Conservation (phyloP, 305 asterid species). For the Lippia alba region DNA sequence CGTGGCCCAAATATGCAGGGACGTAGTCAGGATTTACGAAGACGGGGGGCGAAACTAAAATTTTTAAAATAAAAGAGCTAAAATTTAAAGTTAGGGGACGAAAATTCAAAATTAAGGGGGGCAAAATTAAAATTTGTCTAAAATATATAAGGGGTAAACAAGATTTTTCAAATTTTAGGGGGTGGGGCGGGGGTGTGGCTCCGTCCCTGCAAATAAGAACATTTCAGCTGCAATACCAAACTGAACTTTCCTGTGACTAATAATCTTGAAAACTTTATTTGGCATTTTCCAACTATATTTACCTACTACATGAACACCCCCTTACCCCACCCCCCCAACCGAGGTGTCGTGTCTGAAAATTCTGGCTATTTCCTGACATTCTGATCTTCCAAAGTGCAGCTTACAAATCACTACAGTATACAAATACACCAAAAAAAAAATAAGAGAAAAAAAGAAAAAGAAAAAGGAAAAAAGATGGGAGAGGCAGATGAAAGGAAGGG, state of each 20-base stretch:
- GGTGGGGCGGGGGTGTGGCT: too few species aligned
- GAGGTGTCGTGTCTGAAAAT: neutral
- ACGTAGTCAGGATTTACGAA: too few species aligned
- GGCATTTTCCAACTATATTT: constrained; percentile 44
- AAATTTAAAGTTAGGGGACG: too few species aligned
- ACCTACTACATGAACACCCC: constrained; percentile 41
- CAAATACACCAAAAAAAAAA: neutral
- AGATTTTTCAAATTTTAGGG: too few species aligned
- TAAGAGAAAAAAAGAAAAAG: neutral
- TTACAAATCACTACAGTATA: neutral
- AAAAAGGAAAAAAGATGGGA: constrained; percentile 35
- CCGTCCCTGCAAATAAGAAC: too few species aligned
- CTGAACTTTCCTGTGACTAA: constrained; percentile 23
- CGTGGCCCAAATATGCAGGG: neutral
- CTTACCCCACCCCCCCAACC: neutral
- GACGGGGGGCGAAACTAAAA: too few species aligned
- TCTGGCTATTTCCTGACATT: neutral
- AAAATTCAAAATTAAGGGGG: too few species aligned
- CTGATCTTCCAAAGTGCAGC: neutral
- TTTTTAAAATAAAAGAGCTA: too few species aligned
- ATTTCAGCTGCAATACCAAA: constrained; percentile 12
- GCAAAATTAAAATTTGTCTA: too few species aligned
- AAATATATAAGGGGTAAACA: too few species aligned
- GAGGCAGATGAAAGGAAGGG: constrained; percentile 35
- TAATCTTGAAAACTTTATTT: constrained; percentile 21